Conservation (phyloP, 2,329 filamentous ascomycete genomes). For the Calonectria crousiana region DNA sequence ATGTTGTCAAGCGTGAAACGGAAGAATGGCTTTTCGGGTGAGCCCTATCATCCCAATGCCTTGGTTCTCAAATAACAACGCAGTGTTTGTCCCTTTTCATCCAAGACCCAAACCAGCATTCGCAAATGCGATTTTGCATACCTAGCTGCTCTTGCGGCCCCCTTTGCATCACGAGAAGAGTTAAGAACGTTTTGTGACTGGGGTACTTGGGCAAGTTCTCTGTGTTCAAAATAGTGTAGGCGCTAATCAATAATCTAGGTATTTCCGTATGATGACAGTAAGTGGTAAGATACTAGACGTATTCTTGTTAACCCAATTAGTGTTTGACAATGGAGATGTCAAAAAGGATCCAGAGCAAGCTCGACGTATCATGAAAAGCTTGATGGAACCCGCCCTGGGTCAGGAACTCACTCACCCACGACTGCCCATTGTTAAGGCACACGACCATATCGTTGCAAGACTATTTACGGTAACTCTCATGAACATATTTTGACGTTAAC, state of each 20-base stretch:
- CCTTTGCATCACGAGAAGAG: not conserved
- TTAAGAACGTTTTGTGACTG: not conserved
- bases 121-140: not conserved
- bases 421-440: not conserved
- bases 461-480: not conserved
- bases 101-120: not conserved
- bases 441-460: not conserved
- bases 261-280: slow-evolving; percentile 9
- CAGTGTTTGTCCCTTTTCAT: not conserved
- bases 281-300: not conserved
- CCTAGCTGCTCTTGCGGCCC: not conserved
- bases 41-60: not conserved
- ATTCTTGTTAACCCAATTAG: not conserved
- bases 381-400: not conserved
- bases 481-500: no score
- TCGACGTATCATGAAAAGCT: not conserved
- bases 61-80: no score
- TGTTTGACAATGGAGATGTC: not conserved
- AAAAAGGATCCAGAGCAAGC: not conserved
- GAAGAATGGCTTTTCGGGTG: not conserved
- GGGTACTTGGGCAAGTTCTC: not conserved
- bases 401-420: not conserved
- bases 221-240: no score
- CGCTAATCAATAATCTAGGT: not conserved
- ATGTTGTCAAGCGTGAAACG: not conserved